These are phyloP conservation scores for Umbelopsis sp. DNA, from an alignment of 371 early-diverging fungal genomes.

Conservation along the genomic window DNA sequence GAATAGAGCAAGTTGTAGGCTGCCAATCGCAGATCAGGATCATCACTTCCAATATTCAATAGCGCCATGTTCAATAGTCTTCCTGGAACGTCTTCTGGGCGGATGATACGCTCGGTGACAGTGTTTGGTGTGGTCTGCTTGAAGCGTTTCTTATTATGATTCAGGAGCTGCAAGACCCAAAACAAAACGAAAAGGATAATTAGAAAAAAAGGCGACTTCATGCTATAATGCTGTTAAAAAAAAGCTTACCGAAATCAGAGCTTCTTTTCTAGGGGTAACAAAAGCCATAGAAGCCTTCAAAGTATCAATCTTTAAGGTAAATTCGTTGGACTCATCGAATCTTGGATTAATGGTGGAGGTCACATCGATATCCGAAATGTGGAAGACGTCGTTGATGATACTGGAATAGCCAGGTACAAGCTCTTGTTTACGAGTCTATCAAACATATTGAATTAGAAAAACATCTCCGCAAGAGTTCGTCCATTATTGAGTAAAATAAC, in stretches of 20 bases:
- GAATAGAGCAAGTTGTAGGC: slow-evolving; percentile 86
- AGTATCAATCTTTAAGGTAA: slow-evolving; percentile 65
- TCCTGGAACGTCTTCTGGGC: slow-evolving; percentile 89
- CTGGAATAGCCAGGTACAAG: slow-evolving; percentile 67
- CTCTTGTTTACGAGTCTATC: slow-evolving; percentile 54
- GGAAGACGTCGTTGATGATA: slow-evolving; percentile 80
- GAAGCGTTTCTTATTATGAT: slow-evolving; percentile 66
- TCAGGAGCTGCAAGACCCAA: slow-evolving; percentile 36
- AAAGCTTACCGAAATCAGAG: slow-evolving; percentile 61
- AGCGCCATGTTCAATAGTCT: slow-evolving; percentile 91
- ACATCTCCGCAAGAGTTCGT: too few relatives aligned
- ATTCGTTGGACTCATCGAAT: slow-evolving; percentile 44
- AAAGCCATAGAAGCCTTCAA: slow-evolving; percentile 65
- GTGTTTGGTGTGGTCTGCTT: slow-evolving; percentile 62
- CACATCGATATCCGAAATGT: slow-evolving; percentile 80
- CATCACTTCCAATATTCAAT: slow-evolving; percentile 79
- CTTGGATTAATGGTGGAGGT: slow-evolving; percentile 46
- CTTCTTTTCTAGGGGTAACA: slow-evolving; percentile 73
- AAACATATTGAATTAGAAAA: neutral
- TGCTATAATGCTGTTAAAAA: too few relatives aligned
- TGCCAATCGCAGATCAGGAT: slow-evolving; percentile 74
- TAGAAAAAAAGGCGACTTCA: slow-evolving; percentile 53
- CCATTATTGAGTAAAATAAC: neutral
- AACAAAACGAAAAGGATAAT: slow-evolving; percentile 45
- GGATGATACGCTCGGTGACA: slow-evolving; percentile 65